Conservation (phyloP, 768 basidiomycete species). For the Trametes elegans region DNA sequence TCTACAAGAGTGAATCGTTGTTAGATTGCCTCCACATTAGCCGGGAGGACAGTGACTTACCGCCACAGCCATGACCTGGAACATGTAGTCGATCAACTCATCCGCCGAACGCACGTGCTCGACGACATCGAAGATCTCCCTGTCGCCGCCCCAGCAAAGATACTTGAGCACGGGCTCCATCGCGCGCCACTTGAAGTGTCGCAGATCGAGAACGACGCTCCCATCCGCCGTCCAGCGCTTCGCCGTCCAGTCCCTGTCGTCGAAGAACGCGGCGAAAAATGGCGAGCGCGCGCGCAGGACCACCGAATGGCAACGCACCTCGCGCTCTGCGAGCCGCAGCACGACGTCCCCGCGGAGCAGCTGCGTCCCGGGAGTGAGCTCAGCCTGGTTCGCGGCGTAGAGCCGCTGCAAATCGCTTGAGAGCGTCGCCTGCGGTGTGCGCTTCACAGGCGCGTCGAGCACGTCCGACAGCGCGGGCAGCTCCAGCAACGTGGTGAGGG, state of each 20-base stretch:
- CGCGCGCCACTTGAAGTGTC: constrained; percentile 68
- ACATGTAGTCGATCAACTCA: constrained; percentile 80
- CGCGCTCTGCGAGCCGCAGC: constrained; percentile 63
- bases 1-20: no score
- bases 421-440: constrained; percentile 47
- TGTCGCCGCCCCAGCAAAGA: constrained; percentile 70
- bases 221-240: constrained; percentile 54
- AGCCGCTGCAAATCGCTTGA: constrained; percentile 48
- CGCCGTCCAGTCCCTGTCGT: constrained; percentile 76
- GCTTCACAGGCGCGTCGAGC: constrained; percentile 62
- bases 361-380: background rate
- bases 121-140: constrained; percentile 67
- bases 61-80: constrained; percentile 81
- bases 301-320: constrained; percentile 65
- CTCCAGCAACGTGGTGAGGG: constrained; percentile 55
- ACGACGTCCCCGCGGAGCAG: constrained; percentile 64
- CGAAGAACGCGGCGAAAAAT: constrained; percentile 84
- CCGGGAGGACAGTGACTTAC: no score
- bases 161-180: constrained; percentile 76
- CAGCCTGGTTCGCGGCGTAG: constrained; percentile 39
- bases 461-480: constrained; percentile 53
- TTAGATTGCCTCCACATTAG: no score
- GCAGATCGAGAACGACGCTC: constrained; percentile 61
- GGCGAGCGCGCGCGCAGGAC: constrained; percentile 80
- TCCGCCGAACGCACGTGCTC: constrained; percentile 64